phyloP scores from a whole-genome alignment of 441 rosid genomes.

The Gossypium trilobum region DNA sequence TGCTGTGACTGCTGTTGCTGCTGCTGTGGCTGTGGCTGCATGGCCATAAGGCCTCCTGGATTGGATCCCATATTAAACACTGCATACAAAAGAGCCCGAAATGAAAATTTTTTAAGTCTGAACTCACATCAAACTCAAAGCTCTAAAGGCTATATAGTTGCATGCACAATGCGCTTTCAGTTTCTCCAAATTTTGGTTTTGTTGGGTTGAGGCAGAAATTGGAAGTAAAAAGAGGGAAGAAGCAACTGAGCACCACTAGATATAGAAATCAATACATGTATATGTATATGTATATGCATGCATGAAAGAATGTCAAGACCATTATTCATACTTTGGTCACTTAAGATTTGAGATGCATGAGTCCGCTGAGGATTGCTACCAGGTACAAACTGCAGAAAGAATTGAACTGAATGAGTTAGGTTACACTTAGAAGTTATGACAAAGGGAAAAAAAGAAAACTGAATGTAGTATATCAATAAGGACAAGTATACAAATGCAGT shows the following conservation, averaged over 20 bases:
- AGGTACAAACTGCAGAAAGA: constrained; percentile 51
- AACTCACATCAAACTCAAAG: not conserved
- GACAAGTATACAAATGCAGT: not conserved
- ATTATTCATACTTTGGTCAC: constrained; percentile 59
- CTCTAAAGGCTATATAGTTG: not conserved
- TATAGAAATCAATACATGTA: not conserved
- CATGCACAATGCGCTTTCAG: not conserved
- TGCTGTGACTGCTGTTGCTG: constrained; percentile 50
- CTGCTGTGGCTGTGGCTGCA: constrained; percentile 36
- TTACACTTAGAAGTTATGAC: not conserved
- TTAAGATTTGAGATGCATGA: constrained; percentile 65
- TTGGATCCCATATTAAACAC: constrained; percentile 78
- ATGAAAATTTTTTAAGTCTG: not conserved
- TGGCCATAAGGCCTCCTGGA: constrained; percentile 53
- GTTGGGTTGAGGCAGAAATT: not conserved
- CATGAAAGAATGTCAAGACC: not conserved
- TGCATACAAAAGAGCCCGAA: constrained; percentile 26
- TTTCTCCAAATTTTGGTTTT: not conserved
- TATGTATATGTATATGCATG: not conserved
- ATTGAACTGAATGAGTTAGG: not conserved
- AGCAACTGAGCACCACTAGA: not conserved
- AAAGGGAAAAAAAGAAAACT: not conserved
- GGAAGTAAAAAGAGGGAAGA: not conserved
- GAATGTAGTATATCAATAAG: not conserved
- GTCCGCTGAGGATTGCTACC: constrained; percentile 67